A percentile compares a stretch with the other conserved stretches of the same genome.
These are phyloP conservation scores for Saxispiralis lemnorum DNA, from an alignment of 495 filamentous ascomycete species.

Conservation along the genomic window DNA sequence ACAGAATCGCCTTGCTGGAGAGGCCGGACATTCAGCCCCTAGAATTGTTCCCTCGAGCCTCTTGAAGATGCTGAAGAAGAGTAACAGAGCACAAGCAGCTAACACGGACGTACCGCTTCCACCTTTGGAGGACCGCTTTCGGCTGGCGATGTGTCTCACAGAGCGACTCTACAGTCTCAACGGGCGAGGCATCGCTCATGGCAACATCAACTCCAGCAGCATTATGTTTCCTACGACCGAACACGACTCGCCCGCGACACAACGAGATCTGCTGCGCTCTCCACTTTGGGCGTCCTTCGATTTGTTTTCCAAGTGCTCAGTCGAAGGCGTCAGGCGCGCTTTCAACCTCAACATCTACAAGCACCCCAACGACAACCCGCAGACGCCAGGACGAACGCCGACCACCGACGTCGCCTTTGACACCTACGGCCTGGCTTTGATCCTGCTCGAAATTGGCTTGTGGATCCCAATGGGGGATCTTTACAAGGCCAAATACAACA, in stretches of 20 bases:
- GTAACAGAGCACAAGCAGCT: conserved; percentile 31
- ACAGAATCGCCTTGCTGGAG: conserved; percentile 28
- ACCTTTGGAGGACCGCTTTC: conserved; percentile 62
- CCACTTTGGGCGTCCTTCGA: conserved; percentile 70
- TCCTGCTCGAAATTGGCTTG: conserved; percentile 71
- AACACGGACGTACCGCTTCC: conserved; percentile 26
- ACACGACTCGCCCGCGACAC: conserved; percentile 27
- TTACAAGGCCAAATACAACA: conserved; percentile 50
- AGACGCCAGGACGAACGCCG: conserved; percentile 12
- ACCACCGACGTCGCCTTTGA: conserved; percentile 51
- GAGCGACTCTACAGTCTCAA: conserved; percentile 62
- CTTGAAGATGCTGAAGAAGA: conserved; percentile 33
- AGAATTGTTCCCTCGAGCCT: conserved; percentile 35
- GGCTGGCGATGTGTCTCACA: conserved; percentile 61
- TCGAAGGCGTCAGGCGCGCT: conserved; percentile 22
- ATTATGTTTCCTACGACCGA: conserved; percentile 39
- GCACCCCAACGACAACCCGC: conserved; percentile 35
- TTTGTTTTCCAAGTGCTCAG: conserved; percentile 52
- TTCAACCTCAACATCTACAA: conserved; percentile 48
- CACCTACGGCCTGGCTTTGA: conserved; percentile 66
- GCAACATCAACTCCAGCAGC: conserved; percentile 63
- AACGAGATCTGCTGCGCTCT: conserved; percentile 42
- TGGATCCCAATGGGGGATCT: conserved; percentile 62
- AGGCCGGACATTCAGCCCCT: conserved; percentile 19
- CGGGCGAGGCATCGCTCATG: conserved; percentile 57